Evolutionary conservation across 2,329 filamentous ascomycete genomes (phyloP), one percentile per base, ranked within the genome.

Genomic region (Acrocalymma vagum): DNA sequence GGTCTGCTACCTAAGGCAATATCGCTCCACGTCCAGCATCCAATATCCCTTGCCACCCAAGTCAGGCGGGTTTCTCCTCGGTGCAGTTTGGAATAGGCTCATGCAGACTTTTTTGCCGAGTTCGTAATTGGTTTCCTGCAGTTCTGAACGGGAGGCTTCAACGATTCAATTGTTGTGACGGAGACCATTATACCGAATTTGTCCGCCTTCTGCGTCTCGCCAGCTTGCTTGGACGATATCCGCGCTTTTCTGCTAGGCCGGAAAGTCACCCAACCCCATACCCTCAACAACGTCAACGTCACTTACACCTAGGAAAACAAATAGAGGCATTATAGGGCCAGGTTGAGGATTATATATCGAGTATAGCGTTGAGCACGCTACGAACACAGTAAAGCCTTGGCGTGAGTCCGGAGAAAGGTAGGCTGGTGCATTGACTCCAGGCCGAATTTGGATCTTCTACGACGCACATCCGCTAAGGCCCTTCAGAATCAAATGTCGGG

Each of bases 51-150:
- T 38, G 51, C 38, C 37, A 36, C n/a, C 11, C 26, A 44, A 22
- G 53, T 53, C 55, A 59, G 45, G 51, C 53, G 55, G 45, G 36
- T 41, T 26, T 41, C 39, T 39, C 42, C 38, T 48, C 18, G 29
- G 29, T 51, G 43, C 35, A 29, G 49, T 21, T 26, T 15, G 41
- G 48, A 26, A 50, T 50, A 41, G 37, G 38, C 32, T 39, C 31
- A 41, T 43, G 31, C 34, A 33, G 22, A 26, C 31, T 32, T 39
- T 51, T 60, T 51, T 56, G 47, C 56, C 56, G 56, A 42, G 36
- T 39, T 26, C 34, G 44, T 40, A 41, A 51, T 41, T 51, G 42
- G 45, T 34, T 29, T 43, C n/a, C 25, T 42, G 45, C 43, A 51
- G 48, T 39, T 17, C 38, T 38, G 49, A 29, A 34, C 46, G 35